Conservation (phyloP, 1,284 basidiomycete genomes). For the Ceratobasidium sp. region DNA sequence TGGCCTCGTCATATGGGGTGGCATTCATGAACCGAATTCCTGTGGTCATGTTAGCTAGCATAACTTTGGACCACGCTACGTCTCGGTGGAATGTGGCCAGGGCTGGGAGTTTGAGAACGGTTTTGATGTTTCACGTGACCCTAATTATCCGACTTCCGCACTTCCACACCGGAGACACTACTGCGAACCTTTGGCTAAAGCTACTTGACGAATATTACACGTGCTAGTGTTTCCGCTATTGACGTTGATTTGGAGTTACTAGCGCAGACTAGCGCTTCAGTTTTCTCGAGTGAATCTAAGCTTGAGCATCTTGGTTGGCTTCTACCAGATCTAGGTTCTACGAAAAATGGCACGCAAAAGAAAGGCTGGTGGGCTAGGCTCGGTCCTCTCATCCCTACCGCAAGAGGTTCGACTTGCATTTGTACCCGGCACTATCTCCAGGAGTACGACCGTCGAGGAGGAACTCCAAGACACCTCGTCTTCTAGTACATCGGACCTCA, state of each 20-base stretch:
- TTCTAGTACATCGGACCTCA: not conserved
- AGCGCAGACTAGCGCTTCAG: too few species aligned
- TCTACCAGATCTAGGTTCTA: not conserved
- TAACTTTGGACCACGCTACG: constrained; percentile 8
- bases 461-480: not conserved
- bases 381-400: constrained; percentile 22
- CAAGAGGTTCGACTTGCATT: constrained; percentile 19
- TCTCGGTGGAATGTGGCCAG: not conserved
- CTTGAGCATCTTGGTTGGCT: not conserved
- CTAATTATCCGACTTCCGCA: too few species aligned
- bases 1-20: not conserved
- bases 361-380: constrained; percentile 28
- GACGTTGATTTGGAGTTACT: too few species aligned
- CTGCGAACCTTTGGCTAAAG: too few species aligned
- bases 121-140: too few species aligned
- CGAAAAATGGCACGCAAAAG: constrained; percentile 24
- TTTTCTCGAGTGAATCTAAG: too few species aligned
- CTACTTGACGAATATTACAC: too few species aligned
- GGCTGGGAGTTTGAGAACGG: not conserved
- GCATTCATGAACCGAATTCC: not conserved
- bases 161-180: too few species aligned
- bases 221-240: too few species aligned
- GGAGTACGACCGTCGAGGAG: not conserved
- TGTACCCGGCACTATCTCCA: not conserved
- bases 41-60: not conserved